These are phyloP conservation scores for Haemoproteus tartakovskyi DNA, from an alignment of 169 alveolate genomes.

Conservation along the genomic window DNA sequence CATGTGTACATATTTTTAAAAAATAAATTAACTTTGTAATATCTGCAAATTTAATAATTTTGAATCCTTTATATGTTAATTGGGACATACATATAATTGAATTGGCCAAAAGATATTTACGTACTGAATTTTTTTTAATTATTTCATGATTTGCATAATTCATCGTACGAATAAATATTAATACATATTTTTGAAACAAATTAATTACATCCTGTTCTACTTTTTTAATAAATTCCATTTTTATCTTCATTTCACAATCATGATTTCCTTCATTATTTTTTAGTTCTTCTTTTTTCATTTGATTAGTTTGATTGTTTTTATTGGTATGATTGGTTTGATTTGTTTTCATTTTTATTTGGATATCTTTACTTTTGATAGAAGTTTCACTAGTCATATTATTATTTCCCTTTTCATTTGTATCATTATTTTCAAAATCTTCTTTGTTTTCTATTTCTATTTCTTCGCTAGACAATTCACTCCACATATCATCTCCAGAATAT, in stretches of 20 bases:
- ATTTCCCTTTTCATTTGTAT: too few relatives aligned
- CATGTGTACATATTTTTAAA: conserved; percentile 38
- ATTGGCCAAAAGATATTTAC: conserved; percentile 35
- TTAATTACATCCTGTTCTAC: conserved; percentile 53
- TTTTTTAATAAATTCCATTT: conserved; percentile 4
- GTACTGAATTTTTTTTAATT: conserved; percentile 50
- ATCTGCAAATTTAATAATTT: conserved; percentile 30
- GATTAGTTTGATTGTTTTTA: not conserved
- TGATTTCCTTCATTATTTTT: not conserved
- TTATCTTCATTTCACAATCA: not conserved
- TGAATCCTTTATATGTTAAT: conserved; percentile 53
- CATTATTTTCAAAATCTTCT: too few relatives aligned
- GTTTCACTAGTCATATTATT: too few relatives aligned
- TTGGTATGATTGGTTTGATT: too few relatives aligned
- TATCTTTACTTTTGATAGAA: too few relatives aligned
- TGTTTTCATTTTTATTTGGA: too few relatives aligned
- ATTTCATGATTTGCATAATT: conserved; percentile 27
- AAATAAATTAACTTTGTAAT: conserved; percentile 23
- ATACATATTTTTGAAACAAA: conserved; percentile 40
- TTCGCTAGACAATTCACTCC: too few relatives aligned
- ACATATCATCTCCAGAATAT: too few relatives aligned
- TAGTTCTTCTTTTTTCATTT: not conserved
- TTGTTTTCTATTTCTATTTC: too few relatives aligned
- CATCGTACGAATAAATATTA: conserved; percentile 37
- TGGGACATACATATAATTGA: conserved; percentile 63